phyloP scores from a whole-genome alignment of 257 asterid genomes.

The Nicotiana undulata region DNA sequence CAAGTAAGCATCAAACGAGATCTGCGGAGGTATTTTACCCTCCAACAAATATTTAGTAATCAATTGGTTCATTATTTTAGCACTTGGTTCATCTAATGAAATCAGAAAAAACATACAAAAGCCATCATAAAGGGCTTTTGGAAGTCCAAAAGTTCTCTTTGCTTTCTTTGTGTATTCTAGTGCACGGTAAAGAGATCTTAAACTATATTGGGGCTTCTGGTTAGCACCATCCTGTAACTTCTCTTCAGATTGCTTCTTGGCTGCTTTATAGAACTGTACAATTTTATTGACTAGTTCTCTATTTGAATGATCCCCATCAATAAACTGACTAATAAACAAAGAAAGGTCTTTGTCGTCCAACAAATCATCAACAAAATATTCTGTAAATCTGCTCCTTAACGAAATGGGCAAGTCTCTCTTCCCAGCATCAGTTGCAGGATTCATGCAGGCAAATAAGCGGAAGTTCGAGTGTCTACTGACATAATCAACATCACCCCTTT shows the following conservation, averaged over 20 bases:
- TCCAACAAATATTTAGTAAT: slow-evolving; percentile 48
- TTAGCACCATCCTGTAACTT: slow-evolving; percentile 97
- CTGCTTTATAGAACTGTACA: slow-evolving; percentile 66
- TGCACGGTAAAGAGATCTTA: slow-evolving; percentile 89
- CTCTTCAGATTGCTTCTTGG: slow-evolving; percentile 69
- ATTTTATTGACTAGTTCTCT: slow-evolving; percentile 31
- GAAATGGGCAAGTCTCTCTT: slow-evolving; percentile 79
- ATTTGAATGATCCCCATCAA: slow-evolving; percentile 40
- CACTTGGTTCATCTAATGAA: slow-evolving; percentile 65
- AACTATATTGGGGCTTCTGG: slow-evolving; percentile 94
- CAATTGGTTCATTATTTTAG: slow-evolving; percentile 50
- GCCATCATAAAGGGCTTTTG: slow-evolving; percentile 78
- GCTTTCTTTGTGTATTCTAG: slow-evolving; percentile 63
- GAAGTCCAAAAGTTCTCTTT: slow-evolving; percentile 35
- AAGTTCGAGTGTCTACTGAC: slow-evolving; percentile 57
- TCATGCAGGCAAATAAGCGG: slow-evolving; percentile 96
- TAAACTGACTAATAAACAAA: slow-evolving; percentile 56
- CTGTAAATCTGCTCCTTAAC: slow-evolving; percentile 82
- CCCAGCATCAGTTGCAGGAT: slow-evolving; percentile 99
- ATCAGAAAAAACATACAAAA: slow-evolving; percentile 80
- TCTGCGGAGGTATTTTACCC: slow-evolving; percentile 31
- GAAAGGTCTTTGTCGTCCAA: slow-evolving; percentile 74
- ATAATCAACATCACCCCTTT: slow-evolving; percentile 81
- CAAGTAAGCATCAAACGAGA: slow-evolving; percentile 45
- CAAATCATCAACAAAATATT: slow-evolving; percentile 82